Conservation (phyloP, 1,284 basidiomycete genomes). For the Phaffia rhodozyma region DNA sequence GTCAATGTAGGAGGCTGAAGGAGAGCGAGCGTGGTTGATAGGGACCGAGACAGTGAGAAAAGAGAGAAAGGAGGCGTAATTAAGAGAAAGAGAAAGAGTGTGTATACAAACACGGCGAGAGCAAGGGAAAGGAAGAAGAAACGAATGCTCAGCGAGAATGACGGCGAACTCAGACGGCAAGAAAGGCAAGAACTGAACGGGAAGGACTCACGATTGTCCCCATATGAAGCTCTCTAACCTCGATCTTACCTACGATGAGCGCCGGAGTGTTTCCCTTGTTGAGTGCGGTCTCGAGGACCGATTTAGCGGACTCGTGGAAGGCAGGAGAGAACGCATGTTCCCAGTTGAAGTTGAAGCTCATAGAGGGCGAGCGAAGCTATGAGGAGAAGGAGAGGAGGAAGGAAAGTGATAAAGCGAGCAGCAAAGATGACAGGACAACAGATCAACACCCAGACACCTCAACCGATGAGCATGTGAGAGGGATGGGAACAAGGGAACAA, state of each 20-base stretch:
- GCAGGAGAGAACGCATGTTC: conserved; percentile 81
- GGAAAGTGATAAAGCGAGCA: too few species aligned
- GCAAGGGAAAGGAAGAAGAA: neutral
- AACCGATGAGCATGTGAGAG: too few species aligned
- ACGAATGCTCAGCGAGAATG: neutral
- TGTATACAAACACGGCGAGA: neutral
- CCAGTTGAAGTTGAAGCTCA: conserved; percentile 99
- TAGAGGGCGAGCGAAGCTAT: conserved; percentile 29
- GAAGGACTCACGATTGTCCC: conserved; percentile 66
- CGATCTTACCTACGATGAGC: conserved; percentile 92
- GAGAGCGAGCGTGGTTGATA: neutral
- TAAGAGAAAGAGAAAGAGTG: neutral
- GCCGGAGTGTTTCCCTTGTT: conserved; percentile 97
- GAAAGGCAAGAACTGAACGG: neutral
- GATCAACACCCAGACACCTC: too few species aligned
- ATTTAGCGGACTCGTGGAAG: conserved; percentile 84
- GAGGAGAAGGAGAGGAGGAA: too few species aligned
- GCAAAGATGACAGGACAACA: too few species aligned
- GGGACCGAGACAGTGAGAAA: conserved; percentile 4
- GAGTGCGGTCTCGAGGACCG: conserved; percentile 85
- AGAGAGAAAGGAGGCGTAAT: neutral
- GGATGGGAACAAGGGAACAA: too few species aligned
- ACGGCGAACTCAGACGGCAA: neutral
- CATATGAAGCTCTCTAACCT: conserved; percentile 96
- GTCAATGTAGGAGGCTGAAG: conserved; percentile 86